phyloP scores from a whole-genome alignment of 345 rosid species.

The Ricinus communis region DNA sequence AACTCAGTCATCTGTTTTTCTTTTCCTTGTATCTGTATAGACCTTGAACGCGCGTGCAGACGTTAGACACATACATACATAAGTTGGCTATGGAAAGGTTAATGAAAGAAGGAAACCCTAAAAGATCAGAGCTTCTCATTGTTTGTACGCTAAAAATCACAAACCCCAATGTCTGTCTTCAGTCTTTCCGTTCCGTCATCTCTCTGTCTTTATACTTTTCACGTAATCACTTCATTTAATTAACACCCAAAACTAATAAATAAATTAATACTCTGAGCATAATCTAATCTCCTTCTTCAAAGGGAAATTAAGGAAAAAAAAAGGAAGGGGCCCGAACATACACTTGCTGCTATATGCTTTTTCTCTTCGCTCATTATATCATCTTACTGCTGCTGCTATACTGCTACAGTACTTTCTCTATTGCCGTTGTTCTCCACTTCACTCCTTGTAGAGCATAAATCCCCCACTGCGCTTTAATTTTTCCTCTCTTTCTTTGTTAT shows the following conservation, averaged over 20 bases:
- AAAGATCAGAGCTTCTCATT: conserved; percentile 18
- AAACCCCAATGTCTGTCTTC: not conserved
- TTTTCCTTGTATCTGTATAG: too few relatives aligned
- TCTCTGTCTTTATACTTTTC: not conserved
- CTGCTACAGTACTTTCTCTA: not conserved
- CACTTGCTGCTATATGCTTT: not conserved
- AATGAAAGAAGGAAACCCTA: not conserved
- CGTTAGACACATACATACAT: too few relatives aligned
- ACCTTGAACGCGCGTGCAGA: too few relatives aligned
- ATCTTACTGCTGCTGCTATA: not conserved
- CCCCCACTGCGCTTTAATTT: not conserved
- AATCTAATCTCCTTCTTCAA: too few relatives aligned
- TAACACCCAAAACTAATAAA: not conserved
- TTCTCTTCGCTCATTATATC: not conserved
- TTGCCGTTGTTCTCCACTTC: not conserved
- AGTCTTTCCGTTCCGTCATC: not conserved
- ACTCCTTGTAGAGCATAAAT: not conserved
- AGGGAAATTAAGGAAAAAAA: too few relatives aligned
- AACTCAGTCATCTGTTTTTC: too few relatives aligned
- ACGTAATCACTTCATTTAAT: not conserved
- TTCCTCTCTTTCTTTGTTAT: not conserved
- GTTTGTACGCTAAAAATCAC: conserved; percentile 40
- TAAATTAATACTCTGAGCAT: too few relatives aligned
- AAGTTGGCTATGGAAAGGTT: not conserved
- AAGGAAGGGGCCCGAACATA: too few relatives aligned